Percentiles rank a stretch among this genome's conserved stretches.
Evolutionary conservation across 257 asterid species (phyloP).

Genomic region (Ophiorrhiza pumila): DNA sequence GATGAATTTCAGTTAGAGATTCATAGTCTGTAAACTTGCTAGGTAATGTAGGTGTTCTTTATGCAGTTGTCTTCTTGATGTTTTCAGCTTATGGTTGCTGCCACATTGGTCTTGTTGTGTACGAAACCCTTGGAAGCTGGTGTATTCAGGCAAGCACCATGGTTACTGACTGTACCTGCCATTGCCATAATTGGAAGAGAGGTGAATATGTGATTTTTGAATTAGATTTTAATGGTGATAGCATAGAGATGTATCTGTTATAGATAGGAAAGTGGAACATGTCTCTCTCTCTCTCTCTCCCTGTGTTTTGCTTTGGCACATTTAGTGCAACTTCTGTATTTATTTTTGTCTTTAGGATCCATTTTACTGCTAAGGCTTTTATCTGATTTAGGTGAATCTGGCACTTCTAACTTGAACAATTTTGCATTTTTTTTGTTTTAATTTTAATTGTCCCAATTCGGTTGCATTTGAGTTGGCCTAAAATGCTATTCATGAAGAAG

Average conservation of each 20-base stretch:
- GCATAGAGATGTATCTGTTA: neutral
- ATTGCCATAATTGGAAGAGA: constrained; percentile 93
- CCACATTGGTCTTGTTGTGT: constrained; percentile 88
- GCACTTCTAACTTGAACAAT: neutral
- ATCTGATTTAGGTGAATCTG: constrained; percentile 3
- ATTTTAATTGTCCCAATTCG: neutral
- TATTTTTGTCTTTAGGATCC: neutral
- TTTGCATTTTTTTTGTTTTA: too few relatives aligned
- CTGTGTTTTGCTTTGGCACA: neutral
- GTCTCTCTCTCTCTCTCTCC: too few relatives aligned
- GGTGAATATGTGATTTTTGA: constrained; percentile 38
- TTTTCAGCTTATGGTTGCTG: constrained; percentile 95
- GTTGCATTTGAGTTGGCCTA: neutral
- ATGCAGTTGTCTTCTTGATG: constrained; percentile 15
- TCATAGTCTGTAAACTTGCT: neutral
- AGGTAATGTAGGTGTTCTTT: neutral
- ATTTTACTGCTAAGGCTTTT: neutral
- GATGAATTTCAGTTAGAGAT: neutral
- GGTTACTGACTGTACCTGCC: constrained; percentile 85
- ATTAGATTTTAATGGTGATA: neutral
- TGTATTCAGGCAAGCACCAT: constrained; percentile 68
- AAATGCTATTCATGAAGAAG: neutral
- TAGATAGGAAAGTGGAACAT: neutral
- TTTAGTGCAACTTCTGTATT: constrained; percentile 2
- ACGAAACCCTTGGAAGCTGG: constrained; percentile 73